A percentile compares a stretch with the other conserved stretches of the same genome.
phyloP scores from a whole-genome alignment of 176 grass and related monocot species.

The Calamus simplicifolius region DNA sequence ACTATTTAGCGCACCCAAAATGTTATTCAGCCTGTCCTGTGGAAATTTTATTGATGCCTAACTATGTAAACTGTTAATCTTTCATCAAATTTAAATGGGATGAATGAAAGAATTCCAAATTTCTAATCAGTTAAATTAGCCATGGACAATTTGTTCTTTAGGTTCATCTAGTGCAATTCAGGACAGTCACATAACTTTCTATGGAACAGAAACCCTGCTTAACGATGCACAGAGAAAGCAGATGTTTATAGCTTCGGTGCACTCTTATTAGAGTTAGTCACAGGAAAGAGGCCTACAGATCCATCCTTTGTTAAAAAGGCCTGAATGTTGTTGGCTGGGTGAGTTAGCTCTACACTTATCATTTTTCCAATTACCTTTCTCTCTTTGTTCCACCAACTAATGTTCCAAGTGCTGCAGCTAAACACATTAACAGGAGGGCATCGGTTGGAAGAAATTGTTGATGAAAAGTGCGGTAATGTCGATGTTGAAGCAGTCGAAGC shows the following conservation, averaged over 20 bases:
- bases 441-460: constrained; percentile 72
- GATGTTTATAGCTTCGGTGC: constrained; percentile 94
- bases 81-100: too few species aligned
- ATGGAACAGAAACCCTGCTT: constrained; percentile 69
- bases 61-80: too few species aligned
- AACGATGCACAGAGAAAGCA: constrained; percentile 70
- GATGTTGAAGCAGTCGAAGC: constrained; percentile 77
- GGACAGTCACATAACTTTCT: background rate
- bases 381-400: background rate
- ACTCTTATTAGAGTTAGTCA: constrained; percentile 81
- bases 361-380: background rate
- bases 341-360: constrained; percentile 3
- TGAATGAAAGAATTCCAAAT: too few species aligned
- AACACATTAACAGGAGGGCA: constrained; percentile 72
- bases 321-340: constrained; percentile 99
- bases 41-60: too few species aligned
- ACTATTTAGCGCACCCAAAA: too few species aligned
- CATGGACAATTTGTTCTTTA: too few species aligned
- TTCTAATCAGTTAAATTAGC: too few species aligned
- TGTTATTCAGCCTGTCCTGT: too few species aligned
- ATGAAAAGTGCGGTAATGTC: constrained; percentile 38
- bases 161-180: too few species aligned
- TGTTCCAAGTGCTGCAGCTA: constrained; percentile 30
- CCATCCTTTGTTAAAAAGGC: constrained; percentile 71
- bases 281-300: constrained; percentile 82